Percentiles rank a stretch among this genome's conserved stretches.
Conservation (phyloP, 1,284 basidiomycete genomes). For the Ustilago cynodontis region DNA sequence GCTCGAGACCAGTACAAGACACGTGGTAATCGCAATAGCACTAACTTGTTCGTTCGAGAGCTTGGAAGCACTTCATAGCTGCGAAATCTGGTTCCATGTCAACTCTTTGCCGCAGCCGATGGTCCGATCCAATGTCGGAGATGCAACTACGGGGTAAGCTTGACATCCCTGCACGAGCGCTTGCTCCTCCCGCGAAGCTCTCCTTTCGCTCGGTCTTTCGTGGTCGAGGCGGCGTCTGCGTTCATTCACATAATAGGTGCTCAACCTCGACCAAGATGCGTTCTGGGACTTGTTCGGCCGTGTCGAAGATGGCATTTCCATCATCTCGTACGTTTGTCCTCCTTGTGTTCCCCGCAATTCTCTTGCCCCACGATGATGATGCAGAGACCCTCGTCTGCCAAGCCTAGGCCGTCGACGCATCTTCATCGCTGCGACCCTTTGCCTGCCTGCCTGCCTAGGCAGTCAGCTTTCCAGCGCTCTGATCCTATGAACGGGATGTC, state of each 20-base stretch:
- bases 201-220: neutral
- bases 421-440: neutral
- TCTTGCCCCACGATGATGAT: neutral
- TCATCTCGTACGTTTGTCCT: conserved; percentile 8
- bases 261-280: too few relatives aligned
- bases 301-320: neutral
- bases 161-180: neutral
- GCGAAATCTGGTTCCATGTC: neutral
- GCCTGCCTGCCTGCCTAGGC: neutral
- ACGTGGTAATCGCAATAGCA: neutral
- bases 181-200: neutral
- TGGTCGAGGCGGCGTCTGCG: too few relatives aligned
- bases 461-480: neutral
- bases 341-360: neutral
- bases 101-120: neutral
- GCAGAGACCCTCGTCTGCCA: conserved; percentile 20
- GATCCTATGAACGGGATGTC: neutral
- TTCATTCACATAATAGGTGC: too few relatives aligned
- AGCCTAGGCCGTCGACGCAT: conserved; percentile 6
- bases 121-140: neutral
- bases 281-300: conserved; percentile 15
- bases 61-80: neutral
- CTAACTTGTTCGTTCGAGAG: neutral
- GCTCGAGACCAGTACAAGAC: neutral
- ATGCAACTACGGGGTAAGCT: neutral